Percentiles rank a stretch among this genome's conserved stretches.
Conservation (phyloP, 2,329 filamentous ascomycete genomes). For the Capronia americana region DNA sequence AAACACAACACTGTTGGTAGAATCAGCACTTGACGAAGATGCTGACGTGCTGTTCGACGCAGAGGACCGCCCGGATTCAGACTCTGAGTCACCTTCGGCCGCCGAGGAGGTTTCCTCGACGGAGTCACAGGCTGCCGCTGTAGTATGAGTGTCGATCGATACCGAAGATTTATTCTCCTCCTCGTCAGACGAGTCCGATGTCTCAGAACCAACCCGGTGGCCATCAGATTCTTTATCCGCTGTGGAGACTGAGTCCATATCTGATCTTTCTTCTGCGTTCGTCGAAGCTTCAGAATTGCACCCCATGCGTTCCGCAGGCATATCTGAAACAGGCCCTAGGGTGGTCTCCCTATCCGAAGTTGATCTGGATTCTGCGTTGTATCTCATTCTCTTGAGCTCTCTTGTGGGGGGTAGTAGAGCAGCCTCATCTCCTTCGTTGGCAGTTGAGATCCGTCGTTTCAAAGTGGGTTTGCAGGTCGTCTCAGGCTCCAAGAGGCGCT, state of each 20-base stretch:
- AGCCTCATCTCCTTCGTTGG: conserved; percentile 5
- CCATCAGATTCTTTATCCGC: background rate
- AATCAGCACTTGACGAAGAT: background rate
- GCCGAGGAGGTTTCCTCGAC: background rate
- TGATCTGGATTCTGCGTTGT: background rate
- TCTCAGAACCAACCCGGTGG: background rate
- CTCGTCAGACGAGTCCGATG: conserved; percentile 1
- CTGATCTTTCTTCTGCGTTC: conserved; percentile 2
- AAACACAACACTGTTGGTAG: background rate
- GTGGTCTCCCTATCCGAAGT: background rate
- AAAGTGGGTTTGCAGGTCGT: background rate
- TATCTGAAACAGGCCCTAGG: background rate
- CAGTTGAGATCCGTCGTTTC: conserved; percentile 12
- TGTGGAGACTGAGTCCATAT: background rate
- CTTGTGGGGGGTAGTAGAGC: background rate
- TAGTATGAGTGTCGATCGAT: background rate
- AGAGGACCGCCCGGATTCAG: background rate
- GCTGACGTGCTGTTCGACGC: background rate
- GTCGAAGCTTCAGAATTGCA: background rate
- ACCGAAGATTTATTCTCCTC: background rate
- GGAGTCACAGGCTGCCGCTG: background rate
- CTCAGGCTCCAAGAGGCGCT: background rate
- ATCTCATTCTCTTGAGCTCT: background rate
- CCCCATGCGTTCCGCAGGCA: background rate
- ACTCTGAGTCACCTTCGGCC: background rate